These are phyloP conservation scores for Pascua guehoae DNA, from an alignment of 1,284 basidiomycete genomes.

Conservation along the genomic window DNA sequence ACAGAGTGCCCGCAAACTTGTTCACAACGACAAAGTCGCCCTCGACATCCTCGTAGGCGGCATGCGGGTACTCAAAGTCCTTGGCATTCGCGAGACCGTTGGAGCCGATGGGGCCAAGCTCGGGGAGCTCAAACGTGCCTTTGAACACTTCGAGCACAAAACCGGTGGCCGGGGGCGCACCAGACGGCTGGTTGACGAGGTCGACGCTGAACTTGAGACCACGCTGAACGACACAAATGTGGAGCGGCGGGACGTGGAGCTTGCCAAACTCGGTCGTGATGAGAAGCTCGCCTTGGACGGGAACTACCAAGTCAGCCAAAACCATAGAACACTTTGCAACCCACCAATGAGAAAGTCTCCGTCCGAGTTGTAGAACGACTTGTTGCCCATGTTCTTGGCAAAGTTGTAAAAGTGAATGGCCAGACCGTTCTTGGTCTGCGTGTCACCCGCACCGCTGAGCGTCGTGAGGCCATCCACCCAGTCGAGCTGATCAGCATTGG, in stretches of 20 bases:
- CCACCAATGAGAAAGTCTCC: slow-evolving; percentile 61
- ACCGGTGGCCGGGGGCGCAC: slow-evolving; percentile 27
- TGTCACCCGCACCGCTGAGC: slow-evolving; percentile 62
- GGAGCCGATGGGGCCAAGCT: slow-evolving; percentile 63
- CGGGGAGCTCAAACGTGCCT: slow-evolving; percentile 62
- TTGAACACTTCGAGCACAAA: slow-evolving; percentile 63
- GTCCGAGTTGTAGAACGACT: slow-evolving; percentile 64
- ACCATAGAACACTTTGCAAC: no score
- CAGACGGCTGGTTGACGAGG: slow-evolving; percentile 5
- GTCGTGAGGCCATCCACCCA: slow-evolving; percentile 65
- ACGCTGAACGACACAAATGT: slow-evolving; percentile 62
- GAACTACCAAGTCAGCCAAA: slow-evolving; percentile 39
- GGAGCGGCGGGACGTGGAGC: slow-evolving; percentile 64
- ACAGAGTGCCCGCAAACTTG: slow-evolving; percentile 12
- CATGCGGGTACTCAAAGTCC: slow-evolving; percentile 63
- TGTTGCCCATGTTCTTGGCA: slow-evolving; percentile 62
- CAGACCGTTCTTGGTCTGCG: slow-evolving; percentile 59
- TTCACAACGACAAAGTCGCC: slow-evolving; percentile 53
- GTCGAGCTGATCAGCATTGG: slow-evolving; percentile 51
- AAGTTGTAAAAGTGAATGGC: slow-evolving; percentile 63
- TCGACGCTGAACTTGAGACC: slow-evolving; percentile 63
- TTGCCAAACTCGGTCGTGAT: slow-evolving; percentile 68
- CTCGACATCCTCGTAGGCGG: slow-evolving; percentile 59
- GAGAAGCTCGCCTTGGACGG: slow-evolving; percentile 62
- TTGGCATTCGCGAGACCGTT: slow-evolving; percentile 61